Base-by-base conservation (phyloP, 495 filamentous ascomycete genomes). In the Podospora comata region DNA sequence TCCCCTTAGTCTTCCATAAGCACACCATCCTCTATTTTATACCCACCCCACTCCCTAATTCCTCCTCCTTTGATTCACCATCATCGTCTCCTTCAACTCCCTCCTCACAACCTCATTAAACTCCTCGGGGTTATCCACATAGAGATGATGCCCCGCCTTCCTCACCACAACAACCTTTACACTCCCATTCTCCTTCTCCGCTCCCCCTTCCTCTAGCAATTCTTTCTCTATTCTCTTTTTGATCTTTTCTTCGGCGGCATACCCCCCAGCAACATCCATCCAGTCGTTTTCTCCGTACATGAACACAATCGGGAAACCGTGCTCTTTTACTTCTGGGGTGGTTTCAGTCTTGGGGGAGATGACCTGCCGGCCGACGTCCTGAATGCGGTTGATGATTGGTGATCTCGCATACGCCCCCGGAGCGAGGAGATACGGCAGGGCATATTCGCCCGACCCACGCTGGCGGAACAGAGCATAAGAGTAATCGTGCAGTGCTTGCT, bases 221-320 rank as follows among this genome's bases (percentile, higher is more conserved):
- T 83, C 81, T 64, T 85, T 83, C 23, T 78, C 79, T 67, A 85
- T 85, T 68, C 89, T 87, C 68, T 91, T 86, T 68, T 89, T 87
- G 16, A 97, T 83, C 80, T 92, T 95, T 79, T 92, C 84, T 73
- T 90, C 86, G 0, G 94, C 88, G 0, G 91, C 92, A 68, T 86
- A 89, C 1, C 95, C 95, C 18, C 94, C 96, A 0, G 86, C 86
- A 15, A 94, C 87, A 72, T 98, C 96, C 95, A 99, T 98, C 95
- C 95, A 99, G 81, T 99, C 95, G 73, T 93, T 87, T 73, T 97
- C 93, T 65, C 95, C 95, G 73, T 99, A 99, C 89, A 97, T 91
- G 73, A 98, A 86, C 13, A 97, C 86, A 34, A 97, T 83, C 0
- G 95, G 95, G 64, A 93, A 82, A 4, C 94, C 94, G 3, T 85